Conservation (phyloP, 805 yeast species). For the Monosporozyma unispora region DNA sequence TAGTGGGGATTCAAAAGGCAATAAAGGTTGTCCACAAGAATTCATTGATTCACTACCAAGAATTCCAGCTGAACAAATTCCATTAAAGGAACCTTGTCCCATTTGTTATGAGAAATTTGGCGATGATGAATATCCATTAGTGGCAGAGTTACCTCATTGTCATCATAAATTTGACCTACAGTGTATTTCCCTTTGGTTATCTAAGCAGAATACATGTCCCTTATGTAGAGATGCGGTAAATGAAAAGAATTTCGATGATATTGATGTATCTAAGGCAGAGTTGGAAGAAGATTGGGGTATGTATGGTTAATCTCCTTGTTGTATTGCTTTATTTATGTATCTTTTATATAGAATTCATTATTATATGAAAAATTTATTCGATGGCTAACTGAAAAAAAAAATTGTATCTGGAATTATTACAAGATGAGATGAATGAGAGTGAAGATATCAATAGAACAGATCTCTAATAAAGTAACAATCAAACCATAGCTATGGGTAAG, state of each 20-base stretch:
- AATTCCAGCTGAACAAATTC: conserved; percentile 39
- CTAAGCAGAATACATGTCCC: conserved; percentile 70
- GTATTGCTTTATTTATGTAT: neutral
- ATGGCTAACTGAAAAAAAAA: neutral
- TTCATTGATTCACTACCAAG: conserved; percentile 74
- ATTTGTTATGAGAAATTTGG: conserved; percentile 70
- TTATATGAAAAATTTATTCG: conserved; percentile 1
- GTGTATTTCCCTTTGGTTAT: conserved; percentile 85
- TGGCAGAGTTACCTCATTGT: conserved; percentile 71
- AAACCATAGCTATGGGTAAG: conserved; percentile 60
- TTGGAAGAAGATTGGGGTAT: conserved; percentile 71
- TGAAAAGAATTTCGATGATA: conserved; percentile 32
- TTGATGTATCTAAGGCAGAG: conserved; percentile 44
- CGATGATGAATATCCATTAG: conserved; percentile 68
- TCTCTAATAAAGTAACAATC: neutral
- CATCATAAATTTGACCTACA: conserved; percentile 79
- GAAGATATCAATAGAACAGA: neutral
- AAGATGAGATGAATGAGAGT: neutral
- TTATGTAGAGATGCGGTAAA: conserved; percentile 70
- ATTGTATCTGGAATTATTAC: neutral
- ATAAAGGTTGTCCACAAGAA: conserved; percentile 53
- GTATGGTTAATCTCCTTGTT: conserved; percentile 50
- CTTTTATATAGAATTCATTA: neutral
- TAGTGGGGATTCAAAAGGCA: conserved; percentile 15
- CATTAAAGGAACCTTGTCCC: conserved; percentile 58